Evolutionary conservation across 2,329 filamentous ascomycete genomes (phyloP).

Genomic region (Verticillium zaregamsianum): DNA sequence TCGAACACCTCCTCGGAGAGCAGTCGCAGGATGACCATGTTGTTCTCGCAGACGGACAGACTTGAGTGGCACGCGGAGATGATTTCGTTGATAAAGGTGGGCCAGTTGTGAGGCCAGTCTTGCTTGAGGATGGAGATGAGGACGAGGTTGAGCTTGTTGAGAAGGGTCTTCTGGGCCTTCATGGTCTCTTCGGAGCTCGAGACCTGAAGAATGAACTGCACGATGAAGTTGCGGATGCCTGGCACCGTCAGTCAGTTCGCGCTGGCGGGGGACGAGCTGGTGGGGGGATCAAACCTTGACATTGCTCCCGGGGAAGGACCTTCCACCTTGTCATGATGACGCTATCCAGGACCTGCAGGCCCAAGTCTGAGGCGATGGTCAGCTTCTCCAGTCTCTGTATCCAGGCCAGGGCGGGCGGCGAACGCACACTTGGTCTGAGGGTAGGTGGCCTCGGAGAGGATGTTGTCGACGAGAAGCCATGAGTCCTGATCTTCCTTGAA

Average conservation of each 20-base stretch:
- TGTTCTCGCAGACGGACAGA: slow-evolving; percentile 98
- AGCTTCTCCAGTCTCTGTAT: background rate
- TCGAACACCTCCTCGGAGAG: slow-evolving; percentile 98
- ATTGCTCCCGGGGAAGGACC: slow-evolving; percentile 91
- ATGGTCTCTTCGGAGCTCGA: slow-evolving; percentile 87
- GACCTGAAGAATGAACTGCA: slow-evolving; percentile 95
- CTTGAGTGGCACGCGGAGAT: slow-evolving; percentile 93
- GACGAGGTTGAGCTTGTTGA: slow-evolving; percentile 98
- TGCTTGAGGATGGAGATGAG: slow-evolving; percentile 97
- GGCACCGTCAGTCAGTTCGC: slow-evolving; percentile 3
- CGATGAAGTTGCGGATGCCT: slow-evolving; percentile 99
- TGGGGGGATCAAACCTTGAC: slow-evolving; percentile 56
- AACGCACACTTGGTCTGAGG: slow-evolving; percentile 91
- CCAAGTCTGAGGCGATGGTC: slow-evolving; percentile 64
- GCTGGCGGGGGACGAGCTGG: slow-evolving; percentile 23
- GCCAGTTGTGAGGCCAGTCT: slow-evolving; percentile 99
- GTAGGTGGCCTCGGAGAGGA: slow-evolving; percentile 88
- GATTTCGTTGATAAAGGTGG: slow-evolving; percentile 99
- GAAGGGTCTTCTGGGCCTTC: slow-evolving; percentile 76
- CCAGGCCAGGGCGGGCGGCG: background rate
- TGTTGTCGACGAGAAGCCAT: slow-evolving; percentile 96
- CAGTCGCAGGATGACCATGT: slow-evolving; percentile 95
- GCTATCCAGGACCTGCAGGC: slow-evolving; percentile 93
- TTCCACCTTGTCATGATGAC: slow-evolving; percentile 99
- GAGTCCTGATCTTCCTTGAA: slow-evolving; percentile 99